Percentiles rank a stretch among this genome's conserved stretches.
Evolutionary conservation across 768 basidiomycete species (phyloP).

Genomic region (Boletus rex-veris): DNA sequence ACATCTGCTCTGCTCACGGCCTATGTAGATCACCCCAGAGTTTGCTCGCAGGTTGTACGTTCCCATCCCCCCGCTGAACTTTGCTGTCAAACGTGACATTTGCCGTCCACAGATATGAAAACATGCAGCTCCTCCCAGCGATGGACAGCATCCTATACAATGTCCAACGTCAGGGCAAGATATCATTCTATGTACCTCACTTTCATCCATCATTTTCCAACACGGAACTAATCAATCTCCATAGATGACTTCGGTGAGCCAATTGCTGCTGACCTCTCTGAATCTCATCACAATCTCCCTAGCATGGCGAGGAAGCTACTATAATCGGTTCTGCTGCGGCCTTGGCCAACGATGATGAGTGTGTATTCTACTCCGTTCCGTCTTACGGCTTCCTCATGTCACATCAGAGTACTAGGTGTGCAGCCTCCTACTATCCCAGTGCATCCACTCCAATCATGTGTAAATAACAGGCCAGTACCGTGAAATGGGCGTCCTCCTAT

Average conservation of each 20-base stretch:
- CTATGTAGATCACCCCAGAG: conserved; percentile 57
- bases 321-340: conserved; percentile 88
- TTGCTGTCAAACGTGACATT: not conserved
- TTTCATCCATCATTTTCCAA: not conserved
- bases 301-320: conserved; percentile 91
- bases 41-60: conserved; percentile 62
- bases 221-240: conserved; percentile 4
- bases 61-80: not conserved
- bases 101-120: conserved; percentile 52
- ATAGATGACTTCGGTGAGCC: conserved; percentile 80
- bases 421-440: not conserved
- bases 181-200: conserved; percentile 76
- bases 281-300: conserved; percentile 8
- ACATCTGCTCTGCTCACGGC: conserved; percentile 4
- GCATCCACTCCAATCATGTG: not conserved
- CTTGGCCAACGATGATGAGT: conserved; percentile 82
- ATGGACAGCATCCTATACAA: conserved; percentile 89
- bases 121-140: conserved; percentile 77
- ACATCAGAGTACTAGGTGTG: conserved; percentile 66
- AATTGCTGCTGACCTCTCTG: not conserved
- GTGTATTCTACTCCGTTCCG: conserved; percentile 28
- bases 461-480: conserved; percentile 74
- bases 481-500: conserved; percentile 86
- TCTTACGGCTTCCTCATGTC: conserved; percentile 7
- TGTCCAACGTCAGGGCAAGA: conserved; percentile 90